phyloP scores from a whole-genome alignment of 2,329 filamentous ascomycete genomes.

The Aspergillus fumigatus region DNA sequence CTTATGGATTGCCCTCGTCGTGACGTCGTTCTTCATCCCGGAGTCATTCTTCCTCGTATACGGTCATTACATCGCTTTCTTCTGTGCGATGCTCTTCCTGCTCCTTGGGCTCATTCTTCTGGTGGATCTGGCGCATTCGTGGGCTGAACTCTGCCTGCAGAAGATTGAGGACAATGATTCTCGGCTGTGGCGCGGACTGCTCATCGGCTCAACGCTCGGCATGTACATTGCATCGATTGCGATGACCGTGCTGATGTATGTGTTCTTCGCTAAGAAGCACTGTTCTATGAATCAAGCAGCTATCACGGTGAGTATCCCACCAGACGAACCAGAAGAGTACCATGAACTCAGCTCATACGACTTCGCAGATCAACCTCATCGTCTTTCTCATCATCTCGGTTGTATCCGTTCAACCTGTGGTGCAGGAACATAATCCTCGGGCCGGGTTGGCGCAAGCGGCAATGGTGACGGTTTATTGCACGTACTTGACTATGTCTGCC shows the following conservation, averaged over 20 bases:
- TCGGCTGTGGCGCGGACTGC: constrained; percentile 72
- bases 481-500: constrained; percentile 95
- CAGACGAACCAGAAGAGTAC: constrained; percentile 1
- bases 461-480: constrained; percentile 97
- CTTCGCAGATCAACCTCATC: constrained; percentile 67
- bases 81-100: constrained; percentile 87
- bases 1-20: constrained; percentile 79
- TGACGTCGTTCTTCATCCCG: constrained; percentile 91
- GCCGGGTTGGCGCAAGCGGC: constrained; percentile 95
- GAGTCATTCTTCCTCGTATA: constrained; percentile 92
- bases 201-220: constrained; percentile 85
- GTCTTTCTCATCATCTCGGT: constrained; percentile 75
- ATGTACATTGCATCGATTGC: constrained; percentile 90
- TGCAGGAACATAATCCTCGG: constrained; percentile 89
- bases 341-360: constrained; percentile 12
- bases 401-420: constrained; percentile 80
- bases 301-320: constrained; percentile 62
- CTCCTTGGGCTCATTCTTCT: constrained; percentile 86
- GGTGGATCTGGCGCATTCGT: constrained; percentile 91
- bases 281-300: constrained; percentile 97
- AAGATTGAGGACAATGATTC: constrained; percentile 92
- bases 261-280: constrained; percentile 78
- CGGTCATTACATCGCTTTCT: constrained; percentile 88
- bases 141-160: constrained; percentile 92
- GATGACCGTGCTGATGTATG: constrained; percentile 96